Percentiles rank a stretch among this genome's conserved stretches.
phyloP scores from a whole-genome alignment of 768 basidiomycete genomes.

The Cystobasidium onofrii region DNA sequence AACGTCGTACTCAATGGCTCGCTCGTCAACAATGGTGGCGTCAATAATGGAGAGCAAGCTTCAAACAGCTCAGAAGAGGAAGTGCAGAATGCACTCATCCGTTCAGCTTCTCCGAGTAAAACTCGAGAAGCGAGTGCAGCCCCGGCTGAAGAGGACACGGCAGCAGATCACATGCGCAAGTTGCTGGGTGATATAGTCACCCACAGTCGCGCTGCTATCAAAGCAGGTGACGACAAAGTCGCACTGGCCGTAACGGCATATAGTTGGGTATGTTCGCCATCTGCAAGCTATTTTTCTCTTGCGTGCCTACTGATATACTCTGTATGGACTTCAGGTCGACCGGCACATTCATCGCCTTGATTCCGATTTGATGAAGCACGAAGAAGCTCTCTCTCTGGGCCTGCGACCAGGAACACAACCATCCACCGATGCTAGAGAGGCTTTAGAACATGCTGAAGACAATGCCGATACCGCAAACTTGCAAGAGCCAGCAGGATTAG shows the following conservation, averaged over 20 bases:
- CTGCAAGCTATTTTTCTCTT: background rate
- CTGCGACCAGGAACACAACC: constrained; percentile 52
- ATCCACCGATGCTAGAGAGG: constrained; percentile 35
- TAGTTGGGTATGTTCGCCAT: constrained; percentile 53
- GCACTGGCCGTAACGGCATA: constrained; percentile 63
- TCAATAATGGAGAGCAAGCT: background rate
- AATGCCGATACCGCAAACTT: background rate
- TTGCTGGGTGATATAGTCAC: background rate
- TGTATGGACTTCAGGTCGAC: constrained; percentile 54
- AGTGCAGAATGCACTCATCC: background rate
- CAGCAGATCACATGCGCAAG: background rate
- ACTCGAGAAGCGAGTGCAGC: background rate
- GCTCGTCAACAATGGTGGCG: background rate
- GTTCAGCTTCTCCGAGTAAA: background rate
- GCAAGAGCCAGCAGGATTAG: background rate
- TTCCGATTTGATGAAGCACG: constrained; percentile 60
- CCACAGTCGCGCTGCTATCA: background rate
- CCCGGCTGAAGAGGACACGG: background rate
- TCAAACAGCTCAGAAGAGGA: background rate
- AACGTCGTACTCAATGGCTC: background rate
- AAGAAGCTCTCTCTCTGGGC: constrained; percentile 54
- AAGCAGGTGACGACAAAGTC: constrained; percentile 59
- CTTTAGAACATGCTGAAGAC: background rate
- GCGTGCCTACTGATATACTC: background rate
- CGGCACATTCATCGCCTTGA: constrained; percentile 70